Conservation (phyloP, 176 grass and related monocot species). For the Phyllostachys edulis region DNA sequence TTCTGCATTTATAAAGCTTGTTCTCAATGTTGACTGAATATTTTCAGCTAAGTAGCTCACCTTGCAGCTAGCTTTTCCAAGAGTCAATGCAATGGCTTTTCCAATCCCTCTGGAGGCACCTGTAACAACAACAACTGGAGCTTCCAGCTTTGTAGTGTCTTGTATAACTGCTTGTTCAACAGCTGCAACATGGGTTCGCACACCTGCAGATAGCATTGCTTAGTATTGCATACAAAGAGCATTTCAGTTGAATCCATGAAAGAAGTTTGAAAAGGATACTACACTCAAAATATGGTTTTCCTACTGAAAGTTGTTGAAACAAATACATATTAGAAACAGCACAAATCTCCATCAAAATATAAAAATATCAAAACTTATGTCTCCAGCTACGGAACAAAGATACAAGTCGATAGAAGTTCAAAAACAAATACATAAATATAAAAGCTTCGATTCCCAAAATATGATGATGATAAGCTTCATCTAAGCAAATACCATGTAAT, state of each 20-base stretch:
- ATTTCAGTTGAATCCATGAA: neutral
- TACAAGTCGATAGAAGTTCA: neutral
- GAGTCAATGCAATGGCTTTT: slow-evolving; percentile 68
- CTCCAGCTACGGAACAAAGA: neutral
- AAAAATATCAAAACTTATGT: neutral
- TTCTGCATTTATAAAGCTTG: neutral
- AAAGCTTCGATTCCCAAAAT: slow-evolving; percentile 17
- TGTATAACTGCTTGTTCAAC: slow-evolving; percentile 48
- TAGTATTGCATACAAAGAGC: slow-evolving; percentile 8
- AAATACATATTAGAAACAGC: neutral
- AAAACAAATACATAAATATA: slow-evolving; percentile 1
- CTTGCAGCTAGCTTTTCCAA: slow-evolving; percentile 94
- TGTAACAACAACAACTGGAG: slow-evolving; percentile 88
- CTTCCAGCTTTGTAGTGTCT: slow-evolving; percentile 57
- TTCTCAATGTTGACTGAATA: neutral
- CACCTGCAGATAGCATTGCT: slow-evolving; percentile 46
- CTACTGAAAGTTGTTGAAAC: neutral
- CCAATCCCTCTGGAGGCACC: slow-evolving; percentile 96
- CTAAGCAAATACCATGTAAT: neutral
- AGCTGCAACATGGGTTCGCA: slow-evolving; percentile 66
- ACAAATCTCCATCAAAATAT: neutral
- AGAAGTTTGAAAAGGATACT: neutral
- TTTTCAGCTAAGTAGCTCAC: slow-evolving; percentile 33
- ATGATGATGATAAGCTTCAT: neutral
- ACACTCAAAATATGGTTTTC: neutral